Evolutionary conservation across 306 rosid genomes (phyloP).

Genomic region (Cucurbita maxima): DNA sequence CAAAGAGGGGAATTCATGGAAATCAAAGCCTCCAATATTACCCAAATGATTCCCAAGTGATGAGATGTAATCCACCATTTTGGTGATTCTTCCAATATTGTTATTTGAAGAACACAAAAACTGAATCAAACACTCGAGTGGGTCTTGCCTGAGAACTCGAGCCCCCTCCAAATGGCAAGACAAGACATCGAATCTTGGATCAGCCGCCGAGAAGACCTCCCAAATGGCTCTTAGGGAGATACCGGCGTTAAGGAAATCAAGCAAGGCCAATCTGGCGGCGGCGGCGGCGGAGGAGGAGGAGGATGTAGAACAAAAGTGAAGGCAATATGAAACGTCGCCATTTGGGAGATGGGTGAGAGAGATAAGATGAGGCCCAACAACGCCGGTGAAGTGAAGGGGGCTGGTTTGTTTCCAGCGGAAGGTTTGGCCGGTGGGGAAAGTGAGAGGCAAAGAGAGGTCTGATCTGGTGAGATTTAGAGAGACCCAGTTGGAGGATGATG

Average conservation of each 20-base stretch:
- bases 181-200: constrained; percentile 49
- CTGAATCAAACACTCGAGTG: constrained; percentile 81
- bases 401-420: constrained; percentile 81
- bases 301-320: constrained; percentile 23
- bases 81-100: constrained; percentile 67
- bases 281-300: constrained; percentile 13
- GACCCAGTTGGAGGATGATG: constrained; percentile 25
- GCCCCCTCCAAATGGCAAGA: constrained; percentile 51
- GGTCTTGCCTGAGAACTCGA: constrained; percentile 81
- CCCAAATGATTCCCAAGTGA: constrained; percentile 58
- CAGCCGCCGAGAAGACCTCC: constrained; percentile 54
- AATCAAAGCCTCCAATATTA: constrained; percentile 42
- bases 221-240: constrained; percentile 51
- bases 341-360: constrained; percentile 55
- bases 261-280: constrained; percentile 29
- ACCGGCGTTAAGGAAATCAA: constrained; percentile 56
- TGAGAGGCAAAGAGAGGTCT: constrained; percentile 73
- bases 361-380: constrained; percentile 50
- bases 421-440: constrained; percentile 97
- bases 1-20: constrained; percentile 55
- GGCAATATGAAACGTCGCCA: constrained; percentile 56
- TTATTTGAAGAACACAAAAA: constrained; percentile 85
- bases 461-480: constrained; percentile 36
- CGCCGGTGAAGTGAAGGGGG: constrained; percentile 61
- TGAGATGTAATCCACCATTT: constrained; percentile 76